Percentiles rank a stretch among this genome's conserved stretches.
Evolutionary conservation across 805 yeast species (phyloP).

Genomic region (Saccharomycopsis microspora): DNA sequence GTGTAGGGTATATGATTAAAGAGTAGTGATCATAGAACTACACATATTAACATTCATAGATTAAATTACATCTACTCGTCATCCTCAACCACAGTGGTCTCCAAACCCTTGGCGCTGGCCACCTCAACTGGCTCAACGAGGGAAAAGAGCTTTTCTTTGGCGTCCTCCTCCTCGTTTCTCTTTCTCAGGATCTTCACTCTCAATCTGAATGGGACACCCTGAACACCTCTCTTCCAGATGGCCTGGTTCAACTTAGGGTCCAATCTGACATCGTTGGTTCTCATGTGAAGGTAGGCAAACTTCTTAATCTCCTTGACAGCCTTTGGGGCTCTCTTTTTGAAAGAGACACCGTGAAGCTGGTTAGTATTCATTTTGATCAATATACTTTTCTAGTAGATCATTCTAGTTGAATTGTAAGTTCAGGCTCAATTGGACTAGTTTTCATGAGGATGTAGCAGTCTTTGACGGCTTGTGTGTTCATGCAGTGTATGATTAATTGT

Average conservation of each 20-base stretch:
- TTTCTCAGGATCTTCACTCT: constrained; percentile 98
- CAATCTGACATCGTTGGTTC: constrained; percentile 97
- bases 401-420: no score
- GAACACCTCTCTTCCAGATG: constrained; percentile 99
- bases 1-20: no score
- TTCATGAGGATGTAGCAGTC: neutral
- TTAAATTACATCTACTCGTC: constrained; percentile 28
- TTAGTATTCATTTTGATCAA: constrained; percentile 30
- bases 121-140: constrained; percentile 96
- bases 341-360: constrained; percentile 93
- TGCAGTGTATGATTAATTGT: no score
- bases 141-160: constrained; percentile 94
- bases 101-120: constrained; percentile 92
- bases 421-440: no score
- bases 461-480: no score
- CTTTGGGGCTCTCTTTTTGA: constrained; percentile 99
- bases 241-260: constrained; percentile 98
- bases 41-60: no score
- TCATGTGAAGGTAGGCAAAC: constrained; percentile 98
- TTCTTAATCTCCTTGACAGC: constrained; percentile 99
- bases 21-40: no score
- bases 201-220: constrained; percentile 97
- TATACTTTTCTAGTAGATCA: no score
- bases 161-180: constrained; percentile 99
- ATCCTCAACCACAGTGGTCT: constrained; percentile 93